These are phyloP conservation scores for Picea abies DNA, from an alignment of 83 land plant genomes.

Conservation along the genomic window DNA sequence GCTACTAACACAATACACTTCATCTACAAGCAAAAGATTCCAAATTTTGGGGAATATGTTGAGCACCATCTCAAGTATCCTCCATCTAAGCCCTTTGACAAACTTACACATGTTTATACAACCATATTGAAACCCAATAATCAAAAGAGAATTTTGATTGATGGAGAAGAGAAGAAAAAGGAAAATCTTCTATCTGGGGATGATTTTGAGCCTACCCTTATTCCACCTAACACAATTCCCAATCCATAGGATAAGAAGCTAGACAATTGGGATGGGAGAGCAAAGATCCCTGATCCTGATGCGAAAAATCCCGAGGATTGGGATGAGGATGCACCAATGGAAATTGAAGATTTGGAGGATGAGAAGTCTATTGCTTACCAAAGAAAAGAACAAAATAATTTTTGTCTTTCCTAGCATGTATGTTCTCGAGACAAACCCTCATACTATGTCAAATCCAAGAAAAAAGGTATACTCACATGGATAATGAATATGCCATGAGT, in stretches of 20 bases:
- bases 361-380: neutral
- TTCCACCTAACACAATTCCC: constrained; percentile 75
- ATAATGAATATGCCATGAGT: no score
- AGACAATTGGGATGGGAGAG: constrained; percentile 23
- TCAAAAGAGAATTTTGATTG: constrained; percentile 58
- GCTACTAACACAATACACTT: constrained; percentile 14
- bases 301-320: no score
- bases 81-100: constrained; percentile 61
- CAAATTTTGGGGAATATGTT: constrained; percentile 65
- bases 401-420: no score
- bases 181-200: constrained; percentile 64
- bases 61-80: constrained; percentile 51
- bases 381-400: no score
- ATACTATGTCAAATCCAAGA: no score
- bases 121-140: constrained; percentile 72
- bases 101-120: constrained; percentile 78
- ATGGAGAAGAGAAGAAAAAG: constrained; percentile 85
- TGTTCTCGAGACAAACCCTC: no score
- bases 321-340: no score
- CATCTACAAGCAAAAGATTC: constrained; percentile 77
- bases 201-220: constrained; percentile 78
- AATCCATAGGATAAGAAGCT: constrained; percentile 89
- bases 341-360: no score
- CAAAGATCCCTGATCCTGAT: no score
- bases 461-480: no score